Evolutionary conservation across 768 basidiomycete species (phyloP), one percentile per base, ranked within the genome.

Genomic region (Boletus fagicola): DNA sequence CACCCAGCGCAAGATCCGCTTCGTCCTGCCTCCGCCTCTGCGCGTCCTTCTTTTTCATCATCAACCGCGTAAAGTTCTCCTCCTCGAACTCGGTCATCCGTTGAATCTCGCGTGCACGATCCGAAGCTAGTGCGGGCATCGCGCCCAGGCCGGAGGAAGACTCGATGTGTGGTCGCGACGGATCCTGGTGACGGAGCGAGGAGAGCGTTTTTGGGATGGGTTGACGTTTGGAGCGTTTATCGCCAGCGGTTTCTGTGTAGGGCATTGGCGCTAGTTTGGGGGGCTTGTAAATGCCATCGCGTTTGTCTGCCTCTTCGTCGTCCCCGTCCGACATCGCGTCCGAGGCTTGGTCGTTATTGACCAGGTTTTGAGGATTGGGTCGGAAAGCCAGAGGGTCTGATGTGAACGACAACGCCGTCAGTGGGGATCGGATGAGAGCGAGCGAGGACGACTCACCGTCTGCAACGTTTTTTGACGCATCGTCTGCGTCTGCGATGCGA

Each of bases 331-430:
- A 65, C 30, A 65, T 69, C 26, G 70, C 69, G 8, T 61, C 75
- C 33, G 65, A 65, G 16, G 55, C 63, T 22, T 74, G 71, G 53
- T 75, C 74, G 43, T 76, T 72, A 55, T 76, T 76, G 58, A 85
- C 67, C 40, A 98, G 78, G 42, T 88, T 88, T 56, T 83, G 76
- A 13, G 92, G 92, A 66, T 98, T 97, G 5, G 96, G 94, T 44
- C 87, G 83, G 81, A 96, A 99, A 3, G 89, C 87, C 31, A 99
- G 78, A 2, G 92, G 94, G 70, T 98, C 96, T 96, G 69, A 49
- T 31, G 36, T 38, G 45, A 56, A 38, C 26, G 60, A 49, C 40
- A n/a, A 9, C 38, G 1, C 31, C 1, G 53, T 52, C 10, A 62
- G 30, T 28, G 46, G 10, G 20, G 7, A 48, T 26, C 30, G 30